A percentile compares a stretch with the other conserved stretches of the same genome.
Conservation (phyloP, 352 stramenopile genomes). For the Pythium dissimile region DNA sequence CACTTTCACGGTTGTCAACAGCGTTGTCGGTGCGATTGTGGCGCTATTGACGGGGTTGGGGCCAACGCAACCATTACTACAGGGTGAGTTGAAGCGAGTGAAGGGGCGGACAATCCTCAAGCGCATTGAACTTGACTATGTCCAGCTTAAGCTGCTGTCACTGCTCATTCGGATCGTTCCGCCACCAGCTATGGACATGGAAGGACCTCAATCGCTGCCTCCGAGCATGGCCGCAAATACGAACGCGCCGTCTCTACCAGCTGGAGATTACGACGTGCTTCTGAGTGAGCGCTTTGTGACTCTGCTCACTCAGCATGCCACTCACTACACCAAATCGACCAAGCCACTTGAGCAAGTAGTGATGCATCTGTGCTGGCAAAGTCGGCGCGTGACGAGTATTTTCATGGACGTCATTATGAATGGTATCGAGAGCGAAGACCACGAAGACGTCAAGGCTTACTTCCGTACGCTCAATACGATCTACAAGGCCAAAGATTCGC, state of each 20-base stretch:
- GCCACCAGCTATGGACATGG: constrained; percentile 68
- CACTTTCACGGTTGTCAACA: constrained; percentile 79
- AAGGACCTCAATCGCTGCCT: constrained; percentile 26
- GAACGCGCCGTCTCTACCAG: constrained; percentile 49
- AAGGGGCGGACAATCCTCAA: constrained; percentile 75
- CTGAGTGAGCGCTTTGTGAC: constrained; percentile 75
- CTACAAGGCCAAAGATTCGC: constrained; percentile 72
- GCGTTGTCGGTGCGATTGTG: constrained; percentile 73
- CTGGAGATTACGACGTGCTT: constrained; percentile 56
- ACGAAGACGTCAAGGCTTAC: constrained; percentile 86
- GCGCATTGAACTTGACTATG: constrained; percentile 69
- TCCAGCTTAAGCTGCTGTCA: constrained; percentile 70
- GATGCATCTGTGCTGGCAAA: constrained; percentile 78
- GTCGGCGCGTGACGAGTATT: constrained; percentile 42
- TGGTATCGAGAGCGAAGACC: constrained; percentile 76
- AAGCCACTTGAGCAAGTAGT: constrained; percentile 78
- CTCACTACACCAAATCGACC: constrained; percentile 74
- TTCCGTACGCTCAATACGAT: constrained; percentile 84
- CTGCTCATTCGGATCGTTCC: constrained; percentile 66
- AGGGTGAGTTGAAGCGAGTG: constrained; percentile 61
- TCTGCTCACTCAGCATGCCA: constrained; percentile 68
- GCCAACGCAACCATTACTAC: constrained; percentile 55
- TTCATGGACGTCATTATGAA: constrained; percentile 68
- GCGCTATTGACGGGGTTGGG: constrained; percentile 58
- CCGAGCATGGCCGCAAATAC: constrained; percentile 67